Conservation (phyloP, 2,329 filamentous ascomycete genomes). For the Fusarium marasasianum region DNA sequence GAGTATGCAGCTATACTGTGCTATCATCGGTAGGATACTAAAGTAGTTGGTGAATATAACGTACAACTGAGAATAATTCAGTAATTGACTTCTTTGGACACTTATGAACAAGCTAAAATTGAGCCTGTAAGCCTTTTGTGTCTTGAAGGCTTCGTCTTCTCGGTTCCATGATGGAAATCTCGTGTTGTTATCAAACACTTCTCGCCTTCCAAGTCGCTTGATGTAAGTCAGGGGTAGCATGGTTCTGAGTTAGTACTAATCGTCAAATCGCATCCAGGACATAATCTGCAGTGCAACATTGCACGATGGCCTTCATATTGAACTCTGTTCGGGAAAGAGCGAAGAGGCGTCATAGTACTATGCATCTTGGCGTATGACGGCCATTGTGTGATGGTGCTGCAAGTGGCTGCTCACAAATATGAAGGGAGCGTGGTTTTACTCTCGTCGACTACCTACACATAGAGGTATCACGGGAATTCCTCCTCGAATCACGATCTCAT, state of each 20-base stretch:
- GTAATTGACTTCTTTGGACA: background rate
- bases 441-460: background rate
- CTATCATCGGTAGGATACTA: too few relatives aligned
- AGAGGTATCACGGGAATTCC: background rate
- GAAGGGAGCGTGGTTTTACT: background rate
- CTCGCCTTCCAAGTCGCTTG: background rate
- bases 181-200: background rate
- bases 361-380: slow-evolving; percentile 29
- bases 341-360: slow-evolving; percentile 6
- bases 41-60: background rate
- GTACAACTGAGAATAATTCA: background rate
- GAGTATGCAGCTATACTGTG: background rate
- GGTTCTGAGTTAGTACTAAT: background rate
- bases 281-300: slow-evolving; percentile 34
- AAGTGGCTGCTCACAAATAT: background rate
- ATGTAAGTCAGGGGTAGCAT: slow-evolving; percentile 3
- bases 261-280: slow-evolving; percentile 28
- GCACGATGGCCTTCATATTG: background rate
- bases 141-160: background rate
- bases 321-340: background rate
- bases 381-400: slow-evolving; percentile 23
- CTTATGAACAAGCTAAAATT: too few relatives aligned
- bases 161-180: background rate
- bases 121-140: background rate
- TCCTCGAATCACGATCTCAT: background rate